phyloP scores from a whole-genome alignment of 2,329 filamentous ascomycete genomes.

The Penicillium sclerotiorum region DNA sequence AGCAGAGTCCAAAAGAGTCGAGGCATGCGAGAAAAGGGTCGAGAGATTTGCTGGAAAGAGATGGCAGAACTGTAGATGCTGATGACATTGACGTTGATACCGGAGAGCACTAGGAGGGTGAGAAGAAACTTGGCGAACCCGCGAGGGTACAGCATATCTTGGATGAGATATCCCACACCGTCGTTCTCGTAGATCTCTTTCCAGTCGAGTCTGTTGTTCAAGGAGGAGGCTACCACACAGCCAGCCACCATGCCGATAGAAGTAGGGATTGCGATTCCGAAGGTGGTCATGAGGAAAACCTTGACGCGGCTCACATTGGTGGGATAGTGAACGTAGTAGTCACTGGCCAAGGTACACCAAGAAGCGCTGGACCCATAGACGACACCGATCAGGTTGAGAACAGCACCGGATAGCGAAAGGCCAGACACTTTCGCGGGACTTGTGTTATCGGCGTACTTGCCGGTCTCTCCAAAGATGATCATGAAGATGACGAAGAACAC shows the following conservation, averaged over 20 bases:
- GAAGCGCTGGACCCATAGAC: constrained; percentile 27
- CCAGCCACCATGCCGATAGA: constrained; percentile 26
- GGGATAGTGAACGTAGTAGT: constrained; percentile 32
- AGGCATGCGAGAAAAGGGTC: constrained; percentile 48
- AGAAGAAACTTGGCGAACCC: constrained; percentile 38
- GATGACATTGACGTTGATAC: constrained; percentile 47
- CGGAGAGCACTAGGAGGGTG: constrained; percentile 41
- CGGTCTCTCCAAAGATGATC: constrained; percentile 54
- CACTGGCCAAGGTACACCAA: constrained; percentile 27
- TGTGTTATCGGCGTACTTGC: constrained; percentile 44
- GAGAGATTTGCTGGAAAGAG: constrained; percentile 45
- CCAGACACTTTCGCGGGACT: constrained; percentile 39
- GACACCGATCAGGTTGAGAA: constrained; percentile 46
- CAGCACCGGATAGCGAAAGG: constrained; percentile 29
- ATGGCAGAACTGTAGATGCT: constrained; percentile 43
- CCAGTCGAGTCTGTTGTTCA: constrained; percentile 23
- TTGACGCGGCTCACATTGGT: constrained; percentile 23
- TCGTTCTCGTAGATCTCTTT: constrained; percentile 19
- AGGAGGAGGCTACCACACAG: constrained; percentile 18
- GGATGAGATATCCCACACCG: constrained; percentile 27
- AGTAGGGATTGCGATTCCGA: constrained; percentile 27
- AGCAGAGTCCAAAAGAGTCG: constrained; percentile 54
- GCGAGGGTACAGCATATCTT: constrained; percentile 23
- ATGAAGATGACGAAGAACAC: constrained; percentile 44
- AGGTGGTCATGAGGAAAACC: constrained; percentile 26